Conservation (phyloP, 306 rosid genomes). For the Inga laurina region DNA sequence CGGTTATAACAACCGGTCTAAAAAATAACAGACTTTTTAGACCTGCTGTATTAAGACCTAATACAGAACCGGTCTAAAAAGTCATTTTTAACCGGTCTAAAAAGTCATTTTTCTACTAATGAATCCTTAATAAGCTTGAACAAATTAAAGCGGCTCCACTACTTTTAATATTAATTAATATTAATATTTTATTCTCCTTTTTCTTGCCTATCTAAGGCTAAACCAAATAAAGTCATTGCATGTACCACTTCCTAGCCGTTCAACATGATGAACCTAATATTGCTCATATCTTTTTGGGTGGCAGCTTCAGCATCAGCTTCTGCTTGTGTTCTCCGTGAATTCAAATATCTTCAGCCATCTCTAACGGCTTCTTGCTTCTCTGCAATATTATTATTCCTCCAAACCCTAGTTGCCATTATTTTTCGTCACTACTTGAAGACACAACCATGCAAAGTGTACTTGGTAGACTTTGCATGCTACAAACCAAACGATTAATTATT, state of each 20-base stretch:
- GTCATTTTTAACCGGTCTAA: too few species aligned
- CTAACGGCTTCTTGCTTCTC: background rate
- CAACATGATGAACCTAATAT: background rate
- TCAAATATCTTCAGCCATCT: background rate
- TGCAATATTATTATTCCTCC: background rate
- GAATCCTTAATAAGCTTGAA: too few species aligned
- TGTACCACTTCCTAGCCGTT: background rate
- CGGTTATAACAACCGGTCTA: too few species aligned
- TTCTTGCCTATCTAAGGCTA: too few species aligned
- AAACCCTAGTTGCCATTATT: background rate
- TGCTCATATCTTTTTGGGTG: slow-evolving; percentile 1
- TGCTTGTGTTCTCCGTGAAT: background rate
- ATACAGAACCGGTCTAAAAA: too few species aligned
- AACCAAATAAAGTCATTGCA: background rate
- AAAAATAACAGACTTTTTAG: too few species aligned
- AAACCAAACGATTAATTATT: slow-evolving; percentile 14
- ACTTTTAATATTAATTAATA: too few species aligned
- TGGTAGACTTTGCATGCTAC: slow-evolving; percentile 41
- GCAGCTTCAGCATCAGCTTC: background rate
- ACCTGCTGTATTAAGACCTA: too few species aligned
- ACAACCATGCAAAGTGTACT: slow-evolving; percentile 13
- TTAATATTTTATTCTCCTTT: too few species aligned
- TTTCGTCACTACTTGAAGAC: background rate
- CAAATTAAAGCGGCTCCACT: too few species aligned
- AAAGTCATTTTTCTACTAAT: too few species aligned